Base-by-base conservation (phyloP, 208 protist genomes). In the Angomonas deanei region DNA sequence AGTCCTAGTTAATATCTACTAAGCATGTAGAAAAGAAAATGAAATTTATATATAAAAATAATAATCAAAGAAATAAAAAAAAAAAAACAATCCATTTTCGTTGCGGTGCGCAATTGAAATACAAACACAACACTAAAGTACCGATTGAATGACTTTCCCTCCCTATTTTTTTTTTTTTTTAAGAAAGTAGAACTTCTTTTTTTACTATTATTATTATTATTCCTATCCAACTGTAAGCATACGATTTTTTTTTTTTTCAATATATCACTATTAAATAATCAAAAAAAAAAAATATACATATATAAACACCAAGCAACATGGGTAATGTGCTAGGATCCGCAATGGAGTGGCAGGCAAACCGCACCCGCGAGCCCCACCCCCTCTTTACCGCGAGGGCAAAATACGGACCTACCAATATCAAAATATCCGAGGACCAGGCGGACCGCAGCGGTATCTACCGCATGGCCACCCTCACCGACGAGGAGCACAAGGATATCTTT, bases 391-490 rank as follows among this genome's bases (percentile, higher is more conserved):
- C 39, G 19, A 71, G 78, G 8, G 31, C 36, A 2, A 21, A 0
- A 13, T 86, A 86, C 70, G 85, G 81, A 21, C 32, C 71, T 11
- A 56, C 82, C 28, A 80, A 83, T 61, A 31, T 75, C 11, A 49
- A 63, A 1, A 61, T 73, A 21, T 78, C 75, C 0, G 73, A 74
- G 26, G 58, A 76, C 28, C 57, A 78, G 39, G 73, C 59, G 8
- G 74, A 84, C 39, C 58, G 66, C 57, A 75, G 62, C 30, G 80
- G 79, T 21, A 63, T 87, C 33, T 87, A 87, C 74, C 78, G 81
- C 48, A 60, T 56, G 17, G 68, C 79, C 13, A 33, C 53, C 5
- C 15, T 84, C 26, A 82, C 54, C n/a, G 76, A 78, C 21, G 77
- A 71, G 69, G 73, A 88, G 63, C 84, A 88, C 59, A 61, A 31